Evolutionary conservation across 179 eudicot species (phyloP).

Genomic region (Heliamphora ciliata): DNA sequence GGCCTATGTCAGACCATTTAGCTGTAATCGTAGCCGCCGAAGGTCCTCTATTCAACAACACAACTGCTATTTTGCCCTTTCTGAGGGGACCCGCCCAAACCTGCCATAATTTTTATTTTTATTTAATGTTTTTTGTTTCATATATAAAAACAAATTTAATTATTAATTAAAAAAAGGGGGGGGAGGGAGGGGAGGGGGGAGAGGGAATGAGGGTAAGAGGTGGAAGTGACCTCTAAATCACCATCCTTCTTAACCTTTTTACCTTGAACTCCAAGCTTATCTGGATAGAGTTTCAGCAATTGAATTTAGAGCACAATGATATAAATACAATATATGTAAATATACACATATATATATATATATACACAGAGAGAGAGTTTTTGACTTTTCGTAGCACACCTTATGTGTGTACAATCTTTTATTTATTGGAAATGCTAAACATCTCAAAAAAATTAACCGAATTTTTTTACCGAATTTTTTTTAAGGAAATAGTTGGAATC

Average conservation of each 20-base stretch:
- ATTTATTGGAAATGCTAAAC: too few species aligned
- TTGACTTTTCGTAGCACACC: too few species aligned
- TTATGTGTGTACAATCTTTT: too few species aligned
- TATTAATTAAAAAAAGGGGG: too few species aligned
- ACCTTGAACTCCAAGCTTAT: constrained; percentile 67
- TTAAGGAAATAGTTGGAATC: too few species aligned
- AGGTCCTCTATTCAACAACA: constrained; percentile 59
- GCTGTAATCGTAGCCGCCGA: constrained; percentile 43
- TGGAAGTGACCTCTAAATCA: constrained; percentile 50
- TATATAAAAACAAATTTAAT: too few species aligned
- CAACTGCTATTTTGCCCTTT: constrained; percentile 33
- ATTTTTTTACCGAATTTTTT: too few species aligned
- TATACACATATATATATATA: too few species aligned
- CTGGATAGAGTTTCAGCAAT: constrained; percentile 21
- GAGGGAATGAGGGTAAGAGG: neutral
- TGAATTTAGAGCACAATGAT: too few species aligned
- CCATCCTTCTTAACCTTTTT: constrained; percentile 48
- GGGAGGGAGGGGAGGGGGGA: neutral
- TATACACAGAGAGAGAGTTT: too few species aligned
- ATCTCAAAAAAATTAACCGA: too few species aligned
- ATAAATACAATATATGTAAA: too few species aligned
- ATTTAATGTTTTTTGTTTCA: neutral
- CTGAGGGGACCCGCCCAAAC: constrained; percentile 71
- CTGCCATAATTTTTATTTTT: constrained; percentile 20
- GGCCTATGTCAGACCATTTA: constrained; percentile 48